Evolutionary conservation across 306 rosid species (phyloP).

Genomic region (Abrus precatorius): DNA sequence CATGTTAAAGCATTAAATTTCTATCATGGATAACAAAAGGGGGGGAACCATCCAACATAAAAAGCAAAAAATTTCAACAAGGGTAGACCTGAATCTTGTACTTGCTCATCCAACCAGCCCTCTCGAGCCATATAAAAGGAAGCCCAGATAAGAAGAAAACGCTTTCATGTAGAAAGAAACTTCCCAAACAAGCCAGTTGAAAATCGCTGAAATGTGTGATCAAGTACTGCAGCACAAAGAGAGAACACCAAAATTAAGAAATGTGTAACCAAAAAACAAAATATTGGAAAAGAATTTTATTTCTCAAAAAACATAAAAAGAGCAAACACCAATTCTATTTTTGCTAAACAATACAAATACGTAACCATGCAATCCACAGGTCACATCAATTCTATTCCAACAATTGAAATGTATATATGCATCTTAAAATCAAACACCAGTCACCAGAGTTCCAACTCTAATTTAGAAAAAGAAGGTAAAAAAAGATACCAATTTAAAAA

Average conservation of each 20-base stretch:
- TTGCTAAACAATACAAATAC: background rate
- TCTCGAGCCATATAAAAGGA: constrained; percentile 90
- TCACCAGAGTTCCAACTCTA: background rate
- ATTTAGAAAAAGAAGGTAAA: background rate
- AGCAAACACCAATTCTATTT: constrained; percentile 22
- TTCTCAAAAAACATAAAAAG: constrained; percentile 3
- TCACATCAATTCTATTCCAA: background rate
- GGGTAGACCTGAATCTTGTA: constrained; percentile 91
- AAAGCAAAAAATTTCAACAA: constrained; percentile 32
- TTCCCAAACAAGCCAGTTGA: constrained; percentile 92
- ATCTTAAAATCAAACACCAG: background rate
- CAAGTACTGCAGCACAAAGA: constrained; percentile 72
- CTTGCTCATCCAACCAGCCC: constrained; percentile 94
- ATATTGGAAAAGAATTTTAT: background rate
- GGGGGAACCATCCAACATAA: background rate
- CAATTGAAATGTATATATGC: background rate
- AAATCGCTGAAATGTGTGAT: constrained; percentile 92
- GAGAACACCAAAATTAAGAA: background rate
- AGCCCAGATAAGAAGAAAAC: constrained; percentile 96
- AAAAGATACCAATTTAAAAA: background rate
- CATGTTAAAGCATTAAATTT: background rate
- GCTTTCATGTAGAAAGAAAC: constrained; percentile 93
- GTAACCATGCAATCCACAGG: constrained; percentile 22
- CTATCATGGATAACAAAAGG: constrained; percentile 17
- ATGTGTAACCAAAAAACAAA: too few relatives aligned